phyloP scores from a whole-genome alignment of 768 basidiomycete species.

The Xerocomellus amylosporus region DNA sequence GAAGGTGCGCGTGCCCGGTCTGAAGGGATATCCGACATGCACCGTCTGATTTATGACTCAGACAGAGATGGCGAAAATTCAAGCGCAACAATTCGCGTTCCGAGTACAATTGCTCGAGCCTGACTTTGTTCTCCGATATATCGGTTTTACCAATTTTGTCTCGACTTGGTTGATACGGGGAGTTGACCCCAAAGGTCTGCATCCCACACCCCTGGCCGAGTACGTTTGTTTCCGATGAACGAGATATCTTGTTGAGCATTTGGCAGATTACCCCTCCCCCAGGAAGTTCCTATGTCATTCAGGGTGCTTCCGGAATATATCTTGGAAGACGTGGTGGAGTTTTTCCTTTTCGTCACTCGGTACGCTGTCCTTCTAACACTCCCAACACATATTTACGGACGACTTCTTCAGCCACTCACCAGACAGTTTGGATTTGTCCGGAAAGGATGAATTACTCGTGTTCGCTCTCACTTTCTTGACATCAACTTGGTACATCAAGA shows the following conservation, averaged over 20 bases:
- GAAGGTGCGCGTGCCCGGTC: constrained; percentile 48
- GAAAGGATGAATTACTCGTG: constrained; percentile 81
- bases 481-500: constrained; percentile 97
- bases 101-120: constrained; percentile 87
- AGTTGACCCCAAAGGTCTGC: constrained; percentile 75
- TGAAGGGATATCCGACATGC: background rate
- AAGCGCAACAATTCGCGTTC: constrained; percentile 73
- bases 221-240: constrained; percentile 37
- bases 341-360: constrained; percentile 80
- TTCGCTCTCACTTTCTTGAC: constrained; percentile 90
- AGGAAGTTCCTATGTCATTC: constrained; percentile 82
- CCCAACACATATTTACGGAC: background rate
- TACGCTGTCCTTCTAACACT: constrained; percentile 35
- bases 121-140: constrained; percentile 72
- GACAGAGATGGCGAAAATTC: constrained; percentile 68
- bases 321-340: constrained; percentile 91
- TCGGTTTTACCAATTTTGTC: constrained; percentile 84
- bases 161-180: constrained; percentile 93
- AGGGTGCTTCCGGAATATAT: constrained; percentile 90
- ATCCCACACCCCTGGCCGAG: constrained; percentile 69
- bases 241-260: constrained; percentile 3
- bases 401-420: constrained; percentile 53
- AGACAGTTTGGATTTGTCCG: constrained; percentile 77
- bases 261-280: constrained; percentile 77
- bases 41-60: constrained; percentile 28